Base-by-base conservation (phyloP, 805 yeast species). In the Lipomyces chichibuensis region DNA sequence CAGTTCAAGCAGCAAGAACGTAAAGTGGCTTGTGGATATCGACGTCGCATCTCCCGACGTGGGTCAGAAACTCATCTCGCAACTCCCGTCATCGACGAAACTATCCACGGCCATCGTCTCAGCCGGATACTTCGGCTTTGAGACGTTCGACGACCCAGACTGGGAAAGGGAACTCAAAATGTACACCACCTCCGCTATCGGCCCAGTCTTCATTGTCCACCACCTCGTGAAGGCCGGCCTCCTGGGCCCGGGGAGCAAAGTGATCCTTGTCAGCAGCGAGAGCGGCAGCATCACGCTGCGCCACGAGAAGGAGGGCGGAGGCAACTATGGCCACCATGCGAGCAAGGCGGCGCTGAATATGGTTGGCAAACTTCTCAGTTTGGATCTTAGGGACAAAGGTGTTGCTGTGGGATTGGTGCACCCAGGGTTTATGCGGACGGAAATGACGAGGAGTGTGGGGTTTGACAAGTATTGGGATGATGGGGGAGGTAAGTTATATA, bases 101-200 rank as follows among this genome's bases (percentile, higher is more conserved):
- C 49, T 43, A 14, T 43, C 49, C 20, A n/a, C 20, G 20, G 49
- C 20, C 49, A 43, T 43, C 49, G n/a, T 43, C 49, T 43, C 49
- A 17, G 49, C 49, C 9, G 49, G 49, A 43, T 43, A 43, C 23
- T 43, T 43, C 13, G 49, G 49, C 20, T n/a, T 43, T n/a, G 49
- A 43, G 49, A 43, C 49, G 7, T 43, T 43, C 23, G 49, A 43
- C 49, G 20, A 43, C 49, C 49, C 49, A 4, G 49, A 43, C 20
- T 43, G 49, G 49, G 49, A 43, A 43, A 43, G n/a, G 23, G 49
- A 43, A n/a, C 49, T 43, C 49, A n/a, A 43, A 43, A 43, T 43
- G 49, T 43, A 43, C 49, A 43, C 23, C 49, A 43, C 49, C n/a
- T 43, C 49, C n/a, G 49, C 49, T 23, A 43, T 43, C 20, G 49